Base-by-base conservation (phyloP, 2,329 filamentous ascomycete species). In the Cladophialophora chaetospira region DNA sequence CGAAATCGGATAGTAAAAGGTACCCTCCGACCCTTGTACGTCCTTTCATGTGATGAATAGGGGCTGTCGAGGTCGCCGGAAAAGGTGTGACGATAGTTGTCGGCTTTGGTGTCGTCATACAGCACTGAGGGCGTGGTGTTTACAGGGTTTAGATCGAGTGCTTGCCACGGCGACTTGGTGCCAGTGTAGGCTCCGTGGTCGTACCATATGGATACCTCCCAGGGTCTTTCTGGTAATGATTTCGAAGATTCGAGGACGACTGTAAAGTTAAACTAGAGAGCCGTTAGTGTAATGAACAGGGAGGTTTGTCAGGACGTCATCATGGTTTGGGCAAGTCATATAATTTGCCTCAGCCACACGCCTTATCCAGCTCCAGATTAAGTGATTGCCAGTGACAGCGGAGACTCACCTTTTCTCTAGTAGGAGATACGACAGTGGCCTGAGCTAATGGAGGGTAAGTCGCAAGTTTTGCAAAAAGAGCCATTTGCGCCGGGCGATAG, bases 181-280 rank as follows among this genome's bases (percentile, higher is more conserved):
- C 58, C 60, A 17, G 54, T 53, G 36, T 73, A 59, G 84, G 81
- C 78, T 31, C 70, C 77, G 49, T 82, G 81, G 64, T 88, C 85
- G 61, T 89, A 84, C 89, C 91, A 96, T 5, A 95, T 72, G 13
- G 83, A 82, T 28, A 91, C 82, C 65, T 94, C 82, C 87, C 89
- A 94, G 17, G 78, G 67, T 59, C 83, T 76, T 13, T 81, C 73
- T 5, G 78, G 77, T 44, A 80, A 80, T 31, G 76, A 76, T 19
- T 70, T 72, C 36, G 83, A 82, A 38, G 87, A 82, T 64, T 92
- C 86, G 28, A 96, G 77, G 10, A 92, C 72, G 5, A 88, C 86
- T 0, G 82, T 86, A 63, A 97, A 87, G 1, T 71, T 69, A 35
- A 88, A 75, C 66, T 80, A 42, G 6, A 64, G 26, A 23, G 17